These are phyloP conservation scores for Vaccinium myrtillus DNA, from an alignment of 148 eudicot genomes.

Conservation along the genomic window DNA sequence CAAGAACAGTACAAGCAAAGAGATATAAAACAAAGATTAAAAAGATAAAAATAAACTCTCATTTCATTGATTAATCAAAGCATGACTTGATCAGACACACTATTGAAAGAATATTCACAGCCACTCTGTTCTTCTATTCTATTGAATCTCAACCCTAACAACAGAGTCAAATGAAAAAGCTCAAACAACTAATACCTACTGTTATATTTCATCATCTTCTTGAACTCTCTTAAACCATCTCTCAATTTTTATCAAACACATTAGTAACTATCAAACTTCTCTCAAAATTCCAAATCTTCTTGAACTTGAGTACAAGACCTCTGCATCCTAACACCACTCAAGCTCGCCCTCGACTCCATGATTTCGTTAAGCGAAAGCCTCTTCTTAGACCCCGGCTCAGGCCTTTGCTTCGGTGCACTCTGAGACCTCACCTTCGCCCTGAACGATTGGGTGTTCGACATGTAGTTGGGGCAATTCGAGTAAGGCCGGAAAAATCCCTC, in stretches of 20 bases:
- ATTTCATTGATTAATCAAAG: slow-evolving; percentile 9
- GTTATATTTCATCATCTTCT: not conserved
- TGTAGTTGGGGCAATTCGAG: slow-evolving; percentile 60
- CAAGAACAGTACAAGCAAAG: not conserved
- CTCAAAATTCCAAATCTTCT: slow-evolving; percentile 39
- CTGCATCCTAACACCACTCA: slow-evolving; percentile 82
- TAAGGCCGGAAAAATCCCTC: slow-evolving; percentile 52
- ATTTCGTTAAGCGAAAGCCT: slow-evolving; percentile 62
- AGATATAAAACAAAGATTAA: not conserved
- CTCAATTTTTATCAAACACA: not conserved
- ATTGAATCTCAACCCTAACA: slow-evolving; percentile 7
- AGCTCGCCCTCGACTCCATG: slow-evolving; percentile 75
- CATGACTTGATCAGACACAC: slow-evolving; percentile 11
- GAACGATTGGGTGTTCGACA: slow-evolving; percentile 81
- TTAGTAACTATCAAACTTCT: no score
- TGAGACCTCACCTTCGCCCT: slow-evolving; percentile 78
- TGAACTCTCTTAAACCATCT: not conserved
- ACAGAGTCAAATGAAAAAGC: not conserved
- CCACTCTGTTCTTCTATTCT: slow-evolving; percentile 23
- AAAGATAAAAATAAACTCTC: not conserved
- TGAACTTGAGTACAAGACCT: slow-evolving; percentile 57
- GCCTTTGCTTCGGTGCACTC: slow-evolving; percentile 85
- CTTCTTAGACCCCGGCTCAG: slow-evolving; percentile 54
- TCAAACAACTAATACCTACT: not conserved
- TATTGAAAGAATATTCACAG: slow-evolving; percentile 30